A percentile compares a stretch with the other conserved stretches of the same genome.
Evolutionary conservation across 805 yeast genomes (phyloP).

Genomic region (Yamadazyma kitorensis): DNA sequence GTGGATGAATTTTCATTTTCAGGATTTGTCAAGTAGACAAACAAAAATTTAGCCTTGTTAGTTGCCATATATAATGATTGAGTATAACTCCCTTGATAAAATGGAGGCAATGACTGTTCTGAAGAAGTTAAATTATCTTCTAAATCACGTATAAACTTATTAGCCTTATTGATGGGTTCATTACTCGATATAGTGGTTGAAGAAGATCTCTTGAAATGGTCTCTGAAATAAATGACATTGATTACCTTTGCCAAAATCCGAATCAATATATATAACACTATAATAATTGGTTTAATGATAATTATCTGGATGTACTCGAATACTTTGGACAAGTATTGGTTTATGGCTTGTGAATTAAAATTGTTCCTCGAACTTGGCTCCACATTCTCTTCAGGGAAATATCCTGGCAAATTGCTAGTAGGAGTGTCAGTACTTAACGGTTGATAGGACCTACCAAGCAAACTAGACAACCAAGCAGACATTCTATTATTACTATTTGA

Average conservation of each 20-base stretch:
- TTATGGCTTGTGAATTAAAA: slow-evolving; percentile 19
- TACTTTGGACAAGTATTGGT: slow-evolving; percentile 3
- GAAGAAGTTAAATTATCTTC: slow-evolving; percentile 37
- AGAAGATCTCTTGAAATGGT: slow-evolving; percentile 11
- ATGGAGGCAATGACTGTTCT: slow-evolving; percentile 34
- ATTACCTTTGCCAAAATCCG: slow-evolving; percentile 22
- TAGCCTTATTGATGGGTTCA: slow-evolving; percentile 55
- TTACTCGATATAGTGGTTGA: slow-evolving; percentile 12
- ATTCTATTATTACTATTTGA: too few species aligned
- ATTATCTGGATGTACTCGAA: slow-evolving; percentile 11
- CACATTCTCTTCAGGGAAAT: slow-evolving; percentile 16
- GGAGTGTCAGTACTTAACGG: slow-evolving; percentile 6
- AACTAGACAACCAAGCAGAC: slow-evolving; percentile 10
- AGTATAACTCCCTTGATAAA: slow-evolving; percentile 75
- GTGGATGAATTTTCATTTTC: slow-evolving; percentile 59
- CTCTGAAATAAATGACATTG: slow-evolving; percentile 24
- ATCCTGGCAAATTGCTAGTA: slow-evolving; percentile 18
- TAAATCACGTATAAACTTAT: slow-evolving; percentile 48
- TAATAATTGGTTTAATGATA: slow-evolving; percentile 24
- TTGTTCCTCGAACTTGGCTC: slow-evolving; percentile 11
- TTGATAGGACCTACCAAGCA: slow-evolving; percentile 10
- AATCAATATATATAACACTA: slow-evolving; percentile 20
- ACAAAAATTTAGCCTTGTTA: slow-evolving; percentile 64
- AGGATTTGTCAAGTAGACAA: slow-evolving; percentile 71
- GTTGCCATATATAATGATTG: slow-evolving; percentile 73